phyloP scores from a whole-genome alignment of 257 asterid species.

The Solanum ahanhuiri region DNA sequence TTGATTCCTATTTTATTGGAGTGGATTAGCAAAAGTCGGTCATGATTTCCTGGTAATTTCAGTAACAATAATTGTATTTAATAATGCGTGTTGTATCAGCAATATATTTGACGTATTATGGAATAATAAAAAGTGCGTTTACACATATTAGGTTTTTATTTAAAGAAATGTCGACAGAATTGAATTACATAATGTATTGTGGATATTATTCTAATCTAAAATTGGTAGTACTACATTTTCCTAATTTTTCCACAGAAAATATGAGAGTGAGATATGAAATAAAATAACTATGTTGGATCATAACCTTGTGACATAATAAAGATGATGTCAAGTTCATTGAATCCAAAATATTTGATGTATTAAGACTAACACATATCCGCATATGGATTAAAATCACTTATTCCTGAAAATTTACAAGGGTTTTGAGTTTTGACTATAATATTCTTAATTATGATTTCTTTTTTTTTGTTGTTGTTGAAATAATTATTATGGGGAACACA shows the following conservation, averaged over 20 bases:
- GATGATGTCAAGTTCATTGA: background rate
- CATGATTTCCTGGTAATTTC: background rate
- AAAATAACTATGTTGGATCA: background rate
- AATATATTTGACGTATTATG: background rate
- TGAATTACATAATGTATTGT: background rate
- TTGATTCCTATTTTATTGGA: background rate
- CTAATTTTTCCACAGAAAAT: background rate
- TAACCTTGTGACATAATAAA: background rate
- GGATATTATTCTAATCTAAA: background rate
- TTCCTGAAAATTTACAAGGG: no score
- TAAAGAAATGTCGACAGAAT: background rate
- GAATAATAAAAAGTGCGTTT: background rate
- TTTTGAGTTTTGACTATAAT: no score
- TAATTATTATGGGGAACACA: no score
- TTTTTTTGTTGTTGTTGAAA: background rate
- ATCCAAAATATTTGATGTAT: background rate
- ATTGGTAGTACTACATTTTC: background rate
- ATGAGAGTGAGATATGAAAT: background rate
- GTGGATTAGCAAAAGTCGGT: background rate
- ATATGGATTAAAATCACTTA: no score
- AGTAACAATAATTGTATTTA: background rate
- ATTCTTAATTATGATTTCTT: no score
- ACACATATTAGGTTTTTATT: background rate
- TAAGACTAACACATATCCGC: background rate
- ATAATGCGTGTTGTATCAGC: background rate